Conservation (phyloP, 78 protist species). For the Polysphondylium violaceum region DNA sequence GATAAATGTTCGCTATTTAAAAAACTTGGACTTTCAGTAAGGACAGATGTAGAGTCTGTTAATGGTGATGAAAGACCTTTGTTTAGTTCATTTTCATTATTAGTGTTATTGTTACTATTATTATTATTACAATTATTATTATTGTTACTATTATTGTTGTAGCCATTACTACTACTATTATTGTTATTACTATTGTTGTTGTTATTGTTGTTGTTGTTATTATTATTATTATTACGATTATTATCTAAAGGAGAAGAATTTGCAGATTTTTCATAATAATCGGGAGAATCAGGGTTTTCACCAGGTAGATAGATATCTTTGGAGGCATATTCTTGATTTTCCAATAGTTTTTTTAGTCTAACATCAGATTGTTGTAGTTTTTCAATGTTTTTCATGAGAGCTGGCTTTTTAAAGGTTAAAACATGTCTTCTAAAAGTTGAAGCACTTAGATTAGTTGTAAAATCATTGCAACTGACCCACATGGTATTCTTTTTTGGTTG, state of each 20-base stretch:
- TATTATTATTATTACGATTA: not conserved
- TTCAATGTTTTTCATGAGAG: constrained; percentile 10
- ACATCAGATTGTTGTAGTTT: constrained; percentile 34
- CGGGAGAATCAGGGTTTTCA: not conserved
- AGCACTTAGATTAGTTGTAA: constrained; percentile 4
- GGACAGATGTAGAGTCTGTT: not conserved
- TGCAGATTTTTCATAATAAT: not conserved
- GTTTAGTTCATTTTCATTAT: too few species aligned
- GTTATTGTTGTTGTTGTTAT: not conserved
- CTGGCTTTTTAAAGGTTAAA: constrained; percentile 8
- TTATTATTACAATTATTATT: too few species aligned
- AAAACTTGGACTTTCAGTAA: too few species aligned
- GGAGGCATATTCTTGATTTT: not conserved
- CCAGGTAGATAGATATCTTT: constrained; percentile 8
- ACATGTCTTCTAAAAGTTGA: constrained; percentile 48
- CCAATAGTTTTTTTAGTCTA: not conserved
- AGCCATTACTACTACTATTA: not conserved
- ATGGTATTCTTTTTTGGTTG: constrained; percentile 78
- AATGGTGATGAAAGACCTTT: not conserved
- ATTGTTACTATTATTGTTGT: not conserved
- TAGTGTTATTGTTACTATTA: too few species aligned
- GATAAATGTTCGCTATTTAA: too few species aligned
- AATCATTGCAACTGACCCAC: constrained; percentile 36
- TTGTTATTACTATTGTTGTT: not conserved
- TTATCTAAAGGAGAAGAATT: not conserved